Base-by-base conservation (phyloP, 2,329 filamentous ascomycete species). In the Penicillium psychrosexuale region DNA sequence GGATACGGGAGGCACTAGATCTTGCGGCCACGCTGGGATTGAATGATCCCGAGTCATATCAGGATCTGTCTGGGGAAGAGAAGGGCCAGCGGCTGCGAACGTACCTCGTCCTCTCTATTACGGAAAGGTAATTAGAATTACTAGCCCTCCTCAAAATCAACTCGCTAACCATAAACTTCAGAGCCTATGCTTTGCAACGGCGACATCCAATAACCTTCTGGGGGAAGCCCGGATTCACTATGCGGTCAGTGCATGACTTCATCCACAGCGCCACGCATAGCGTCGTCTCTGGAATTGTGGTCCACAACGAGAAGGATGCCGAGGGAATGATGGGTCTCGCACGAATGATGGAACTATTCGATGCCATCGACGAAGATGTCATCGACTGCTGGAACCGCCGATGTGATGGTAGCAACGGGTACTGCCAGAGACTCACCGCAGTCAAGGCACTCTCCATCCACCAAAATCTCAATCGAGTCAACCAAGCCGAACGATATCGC, bases 341-440 rank as follows among this genome's bases (percentile, higher is more conserved):
- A 5, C 68, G 72, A 28, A 63, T 77, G 24, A 77, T 77, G 75
- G 75, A 77, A 55, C 59, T 74, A 1, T 77, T 77, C 53, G 73
- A 77, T 48, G 68, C 72, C 4, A 75, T 77, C 31, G 73, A 77
- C 47, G 75, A 77, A 57, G 72, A 71, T 52, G 72, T 77, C 17
- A 66, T 76, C 17, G 68, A 74, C 17, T 77, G 75, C 64, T 77
- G 75, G 75, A 76, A 74, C 46, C 67, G 68, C 27, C 72, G 71
- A 50, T 77, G 86, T 77, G 60, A 88, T 64, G 57, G 89, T 86
- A 69, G 89, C 84, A 28, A 76, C 69, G 53, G 82, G 66, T 69
- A 87, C 87, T 47, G 87, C 77, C 53, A 90, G 68, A 63, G 91
- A 79, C 72, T 89, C 80, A 47, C 88, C 80, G 57, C 89, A 69